phyloP scores from a whole-genome alignment of 257 asterid genomes.

The Petrea volubilis region DNA sequence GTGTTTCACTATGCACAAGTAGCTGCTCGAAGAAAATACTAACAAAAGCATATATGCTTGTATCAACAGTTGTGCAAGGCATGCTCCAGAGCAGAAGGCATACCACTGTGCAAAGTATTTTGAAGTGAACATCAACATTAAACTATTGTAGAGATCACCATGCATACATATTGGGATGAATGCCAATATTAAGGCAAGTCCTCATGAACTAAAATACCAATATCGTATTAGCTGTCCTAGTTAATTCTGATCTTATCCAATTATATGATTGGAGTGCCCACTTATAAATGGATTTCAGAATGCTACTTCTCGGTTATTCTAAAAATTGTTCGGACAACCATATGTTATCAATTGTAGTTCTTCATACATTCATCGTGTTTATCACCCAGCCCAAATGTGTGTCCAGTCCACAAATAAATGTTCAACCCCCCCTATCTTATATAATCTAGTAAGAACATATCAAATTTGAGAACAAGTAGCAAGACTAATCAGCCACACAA shows the following conservation, averaged over 20 bases:
- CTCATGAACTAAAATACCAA: neutral
- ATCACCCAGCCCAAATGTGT: neutral
- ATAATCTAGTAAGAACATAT: neutral
- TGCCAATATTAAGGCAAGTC: neutral
- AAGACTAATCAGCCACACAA: neutral
- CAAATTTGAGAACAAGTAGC: neutral
- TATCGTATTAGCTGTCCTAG: neutral
- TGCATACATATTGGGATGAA: neutral
- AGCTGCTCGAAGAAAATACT: neutral
- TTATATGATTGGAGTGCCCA: conserved; percentile 9
- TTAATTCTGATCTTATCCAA: conserved; percentile 1
- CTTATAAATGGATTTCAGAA: neutral
- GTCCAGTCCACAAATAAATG: neutral
- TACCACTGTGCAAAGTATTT: neutral
- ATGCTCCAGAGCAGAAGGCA: neutral
- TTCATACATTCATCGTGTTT: neutral
- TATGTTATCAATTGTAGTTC: neutral
- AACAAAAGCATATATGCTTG: neutral
- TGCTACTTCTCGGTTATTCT: neutral
- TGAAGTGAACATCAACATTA: neutral
- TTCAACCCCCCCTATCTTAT: neutral
- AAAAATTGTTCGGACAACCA: neutral
- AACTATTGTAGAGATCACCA: neutral
- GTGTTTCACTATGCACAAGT: neutral
- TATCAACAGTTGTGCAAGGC: neutral